These are phyloP conservation scores for Fraxinus ornus DNA, from an alignment of 305 asterid species.

Conservation along the genomic window DNA sequence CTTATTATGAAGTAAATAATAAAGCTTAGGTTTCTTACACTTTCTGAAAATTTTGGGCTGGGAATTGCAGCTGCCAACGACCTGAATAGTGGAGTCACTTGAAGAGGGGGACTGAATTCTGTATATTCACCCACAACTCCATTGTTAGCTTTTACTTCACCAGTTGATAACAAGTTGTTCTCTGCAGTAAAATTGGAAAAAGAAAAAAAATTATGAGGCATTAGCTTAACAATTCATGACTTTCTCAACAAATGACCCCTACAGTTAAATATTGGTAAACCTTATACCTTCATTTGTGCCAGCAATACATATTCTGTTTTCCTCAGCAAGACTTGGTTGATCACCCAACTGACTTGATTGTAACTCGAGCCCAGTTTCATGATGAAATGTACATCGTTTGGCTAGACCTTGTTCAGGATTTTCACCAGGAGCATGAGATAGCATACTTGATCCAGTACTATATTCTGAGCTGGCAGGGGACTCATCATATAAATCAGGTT, in stretches of 20 bases:
- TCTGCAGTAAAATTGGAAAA: conserved; percentile 31
- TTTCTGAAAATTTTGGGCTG: conserved; percentile 95
- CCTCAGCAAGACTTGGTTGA: conserved; percentile 45
- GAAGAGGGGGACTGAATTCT: conserved; percentile 75
- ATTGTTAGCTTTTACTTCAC: conserved; percentile 29
- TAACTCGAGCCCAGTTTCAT: conserved; percentile 40
- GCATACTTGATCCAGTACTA: conserved; percentile 71
- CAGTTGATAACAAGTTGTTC: conserved; percentile 38
- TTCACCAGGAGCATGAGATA: conserved; percentile 38
- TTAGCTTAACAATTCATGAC: conserved; percentile 22
- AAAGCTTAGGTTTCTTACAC: conserved; percentile 59
- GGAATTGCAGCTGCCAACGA: conserved; percentile 92
- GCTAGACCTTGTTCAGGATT: conserved; percentile 49
- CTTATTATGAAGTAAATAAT: not conserved
- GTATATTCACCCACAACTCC: conserved; percentile 43
- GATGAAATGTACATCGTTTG: conserved; percentile 42
- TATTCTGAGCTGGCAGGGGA: conserved; percentile 57
- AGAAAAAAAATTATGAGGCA: not conserved
- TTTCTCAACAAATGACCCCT: not conserved
- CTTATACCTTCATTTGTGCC: conserved; percentile 50
- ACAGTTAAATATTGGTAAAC: not conserved
- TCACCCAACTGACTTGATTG: conserved; percentile 43
- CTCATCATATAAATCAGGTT: conserved; percentile 49
- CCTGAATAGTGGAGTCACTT: conserved; percentile 84
- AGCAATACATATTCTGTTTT: conserved; percentile 39